These are phyloP conservation scores for Calonectria leucothoes DNA, from an alignment of 2,329 filamentous ascomycete species.

Conservation along the genomic window DNA sequence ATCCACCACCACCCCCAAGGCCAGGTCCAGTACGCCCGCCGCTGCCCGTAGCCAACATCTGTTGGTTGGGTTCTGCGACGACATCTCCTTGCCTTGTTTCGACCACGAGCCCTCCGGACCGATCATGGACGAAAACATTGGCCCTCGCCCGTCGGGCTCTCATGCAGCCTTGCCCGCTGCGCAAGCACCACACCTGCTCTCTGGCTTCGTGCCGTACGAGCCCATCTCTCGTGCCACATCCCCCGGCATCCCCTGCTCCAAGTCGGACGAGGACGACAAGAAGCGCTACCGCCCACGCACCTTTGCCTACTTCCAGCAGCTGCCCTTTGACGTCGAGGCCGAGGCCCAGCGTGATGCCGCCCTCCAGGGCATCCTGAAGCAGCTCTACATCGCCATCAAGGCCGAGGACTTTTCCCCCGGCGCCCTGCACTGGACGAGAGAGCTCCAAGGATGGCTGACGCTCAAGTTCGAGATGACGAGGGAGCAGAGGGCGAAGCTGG, in stretches of 20 bases:
- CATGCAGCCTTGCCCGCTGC: slow-evolving; percentile 46
- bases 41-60: slow-evolving; percentile 22
- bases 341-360: slow-evolving; percentile 81
- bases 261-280: slow-evolving; percentile 63
- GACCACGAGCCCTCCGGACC: slow-evolving; percentile 10
- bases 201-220: slow-evolving; percentile 63
- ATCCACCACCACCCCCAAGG: slow-evolving; percentile 16
- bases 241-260: slow-evolving; percentile 73
- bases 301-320: slow-evolving; percentile 90
- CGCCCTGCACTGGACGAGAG: slow-evolving; percentile 95
- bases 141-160: slow-evolving; percentile 46
- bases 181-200: slow-evolving; percentile 46
- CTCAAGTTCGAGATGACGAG: slow-evolving; percentile 97
- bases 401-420: slow-evolving; percentile 95
- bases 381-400: slow-evolving; percentile 91
- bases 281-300: slow-evolving; percentile 86
- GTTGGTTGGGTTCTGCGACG: slow-evolving; percentile 25
- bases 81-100: slow-evolving; percentile 3
- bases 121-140: slow-evolving; percentile 54
- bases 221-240: slow-evolving; percentile 89
- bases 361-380: slow-evolving; percentile 88
- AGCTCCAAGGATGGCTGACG: slow-evolving; percentile 93
- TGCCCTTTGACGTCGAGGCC: slow-evolving; percentile 90
- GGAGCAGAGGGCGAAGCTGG: slow-evolving; percentile 83
- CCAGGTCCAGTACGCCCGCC: slow-evolving; percentile 27